A percentile compares a stretch with the other conserved stretches of the same genome.
These are phyloP conservation scores for Colletotrichum horii DNA, from an alignment of 2,329 filamentous ascomycete genomes.

Conservation along the genomic window DNA sequence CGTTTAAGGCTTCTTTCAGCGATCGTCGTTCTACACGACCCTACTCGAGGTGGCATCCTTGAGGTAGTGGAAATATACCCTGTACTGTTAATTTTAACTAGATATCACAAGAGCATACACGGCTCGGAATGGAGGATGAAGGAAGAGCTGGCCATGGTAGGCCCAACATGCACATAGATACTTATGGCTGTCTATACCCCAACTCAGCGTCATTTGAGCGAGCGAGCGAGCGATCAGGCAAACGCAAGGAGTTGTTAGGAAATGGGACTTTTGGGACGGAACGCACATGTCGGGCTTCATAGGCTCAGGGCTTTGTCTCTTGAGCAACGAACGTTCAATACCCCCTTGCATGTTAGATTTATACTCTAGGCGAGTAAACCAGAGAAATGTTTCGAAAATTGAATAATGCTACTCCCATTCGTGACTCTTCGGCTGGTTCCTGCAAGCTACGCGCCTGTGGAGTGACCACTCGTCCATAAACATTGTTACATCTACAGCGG, in stretches of 20 bases:
- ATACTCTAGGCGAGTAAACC: constrained; percentile 1
- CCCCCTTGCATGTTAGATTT: constrained; percentile 17
- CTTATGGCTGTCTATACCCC: constrained; percentile 17
- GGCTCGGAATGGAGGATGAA: neutral
- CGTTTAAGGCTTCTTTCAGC: neutral
- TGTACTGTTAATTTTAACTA: constrained; percentile 13
- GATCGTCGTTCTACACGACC: neutral
- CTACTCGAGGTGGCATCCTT: neutral
- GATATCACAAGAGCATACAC: constrained; percentile 5
- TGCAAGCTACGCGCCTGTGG: neutral
- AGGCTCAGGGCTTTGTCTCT: neutral
- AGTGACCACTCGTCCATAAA: neutral
- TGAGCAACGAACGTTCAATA: constrained; percentile 10
- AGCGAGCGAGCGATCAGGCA: constrained; percentile 12
- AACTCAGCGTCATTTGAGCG: constrained; percentile 20
- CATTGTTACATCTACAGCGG: neutral
- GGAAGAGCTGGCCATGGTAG: neutral
- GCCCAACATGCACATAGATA: constrained; percentile 15
- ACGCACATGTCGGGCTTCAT: neutral
- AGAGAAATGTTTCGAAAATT: neutral
- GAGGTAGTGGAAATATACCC: constrained; percentile 8
- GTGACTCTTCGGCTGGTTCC: neutral
- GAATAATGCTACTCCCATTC: neutral
- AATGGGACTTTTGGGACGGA: neutral
- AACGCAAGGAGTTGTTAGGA: constrained; percentile 13